Base-by-base conservation (phyloP, 1,139 yeast genomes). In the Pichia inconspicua region DNA sequence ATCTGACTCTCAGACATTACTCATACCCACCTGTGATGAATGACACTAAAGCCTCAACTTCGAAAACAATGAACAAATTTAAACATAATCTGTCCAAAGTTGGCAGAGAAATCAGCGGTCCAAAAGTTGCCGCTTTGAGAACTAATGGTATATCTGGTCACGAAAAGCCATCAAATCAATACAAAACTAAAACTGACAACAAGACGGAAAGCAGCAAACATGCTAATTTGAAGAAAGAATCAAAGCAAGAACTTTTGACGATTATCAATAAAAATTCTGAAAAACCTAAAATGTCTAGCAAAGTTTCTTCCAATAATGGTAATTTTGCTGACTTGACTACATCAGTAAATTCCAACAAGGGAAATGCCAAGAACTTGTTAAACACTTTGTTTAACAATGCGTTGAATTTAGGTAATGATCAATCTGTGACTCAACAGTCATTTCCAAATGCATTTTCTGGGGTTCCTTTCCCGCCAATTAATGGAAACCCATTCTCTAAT, bases 1-100 rank as follows among this genome's bases (percentile, higher is more conserved):
- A 92, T 62, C 64, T 90, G 48, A 73, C 92, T 10, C 69, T 78
- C 58, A 77, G 77, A 54, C 96, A 90, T 64, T 76, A 87, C 59
- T 79, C 86, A 40, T 84, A 75, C 62, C 94, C 85, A 58, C 79
- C 88, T 11, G 6, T 14, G 12, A 14, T 14, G 6, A 30, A 30
- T 30, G 12, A 30, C n/a, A 3, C 4, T 6, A 30, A 30, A 30
- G n/a, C 7, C 6, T 14, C 34, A 30, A 14, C 34, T 30, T 14
- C 6, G 34, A 30, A 12, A 30, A 11, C 34, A 12, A 2, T 14
- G n/a, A 30, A 30, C 12, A 14, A 14, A 10, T 3, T 14, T 5
- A 14, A 14, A 11, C 34, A 14, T 14, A 3, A 30, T 30, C 34
- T 8, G 11, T 30, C 34, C 6, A 30, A 30, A 4, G 6, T 12